Percentiles rank a stretch among this genome's conserved stretches.
These are phyloP conservation scores for Pseudogymnoascus sp. DNA, from an alignment of 2,329 filamentous ascomycete species.

Conservation along the genomic window DNA sequence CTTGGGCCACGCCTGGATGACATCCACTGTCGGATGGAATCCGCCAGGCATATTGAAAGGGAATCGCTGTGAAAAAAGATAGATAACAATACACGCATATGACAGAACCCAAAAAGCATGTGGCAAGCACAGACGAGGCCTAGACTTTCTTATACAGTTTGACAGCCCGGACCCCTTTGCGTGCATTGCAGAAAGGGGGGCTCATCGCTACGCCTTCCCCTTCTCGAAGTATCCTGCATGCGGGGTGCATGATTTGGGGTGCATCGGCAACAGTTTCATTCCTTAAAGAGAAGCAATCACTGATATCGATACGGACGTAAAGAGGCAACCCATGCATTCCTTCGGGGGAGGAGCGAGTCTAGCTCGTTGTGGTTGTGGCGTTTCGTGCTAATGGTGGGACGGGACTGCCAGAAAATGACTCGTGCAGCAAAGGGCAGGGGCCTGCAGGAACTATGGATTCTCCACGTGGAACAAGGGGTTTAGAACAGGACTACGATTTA, in stretches of 20 bases:
- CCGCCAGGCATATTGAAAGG: slow-evolving; percentile 1
- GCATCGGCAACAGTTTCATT: neutral
- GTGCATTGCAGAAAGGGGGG: neutral
- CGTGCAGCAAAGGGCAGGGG: neutral
- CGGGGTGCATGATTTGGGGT: neutral
- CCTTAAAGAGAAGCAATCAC: neutral
- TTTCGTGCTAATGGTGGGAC: neutral
- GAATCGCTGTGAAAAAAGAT: neutral
- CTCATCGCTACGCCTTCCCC: neutral
- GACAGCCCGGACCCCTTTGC: neutral
- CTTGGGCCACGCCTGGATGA: neutral
- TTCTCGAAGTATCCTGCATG: neutral
- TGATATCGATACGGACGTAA: neutral
- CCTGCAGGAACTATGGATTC: neutral
- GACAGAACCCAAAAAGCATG: too few species aligned
- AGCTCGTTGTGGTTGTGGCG: neutral
- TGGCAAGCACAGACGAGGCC: neutral
- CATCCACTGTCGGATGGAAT: neutral
- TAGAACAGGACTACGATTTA: neutral
- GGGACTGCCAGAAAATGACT: neutral
- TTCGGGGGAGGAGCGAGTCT: neutral
- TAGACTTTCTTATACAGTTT: neutral
- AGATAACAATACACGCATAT: neutral
- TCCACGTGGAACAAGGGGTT: slow-evolving; percentile 1
- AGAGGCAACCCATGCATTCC: neutral